Conservation (phyloP, 2,329 filamentous ascomycete genomes). For the Dryadomyces quercivorus region DNA sequence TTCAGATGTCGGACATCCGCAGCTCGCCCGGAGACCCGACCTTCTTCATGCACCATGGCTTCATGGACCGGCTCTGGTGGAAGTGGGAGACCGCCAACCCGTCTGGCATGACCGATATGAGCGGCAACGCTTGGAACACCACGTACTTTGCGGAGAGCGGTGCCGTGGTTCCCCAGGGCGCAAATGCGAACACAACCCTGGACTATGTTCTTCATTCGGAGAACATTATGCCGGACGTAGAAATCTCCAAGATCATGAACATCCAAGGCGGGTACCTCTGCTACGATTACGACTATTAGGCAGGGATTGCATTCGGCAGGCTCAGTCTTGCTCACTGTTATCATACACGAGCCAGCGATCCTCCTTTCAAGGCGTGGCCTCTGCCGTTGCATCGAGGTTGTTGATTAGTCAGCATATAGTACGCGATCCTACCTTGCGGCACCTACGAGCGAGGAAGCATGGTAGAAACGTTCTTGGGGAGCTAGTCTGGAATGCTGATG, state of each 20-base stretch:
- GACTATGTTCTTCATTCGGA: conserved; percentile 10
- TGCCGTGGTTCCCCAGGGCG: not conserved
- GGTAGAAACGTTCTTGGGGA: too few species aligned
- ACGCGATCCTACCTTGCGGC: too few species aligned
- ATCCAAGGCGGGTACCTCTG: conserved; percentile 10
- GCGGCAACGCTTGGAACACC: not conserved
- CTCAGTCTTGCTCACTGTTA: too few species aligned
- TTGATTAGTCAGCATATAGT: too few species aligned
- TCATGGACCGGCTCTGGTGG: conserved; percentile 22
- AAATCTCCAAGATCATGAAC: conserved; percentile 10
- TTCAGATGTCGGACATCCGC: conserved; percentile 20
- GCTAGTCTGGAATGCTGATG: too few species aligned
- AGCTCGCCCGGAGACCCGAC: conserved; percentile 22
- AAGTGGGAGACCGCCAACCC: conserved; percentile 18
- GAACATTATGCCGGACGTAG: conserved; percentile 4
- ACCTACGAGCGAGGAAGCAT: too few species aligned
- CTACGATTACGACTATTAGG: conserved; percentile 9
- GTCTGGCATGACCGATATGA: conserved; percentile 9
- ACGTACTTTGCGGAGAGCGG: not conserved
- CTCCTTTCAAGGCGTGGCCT: too few species aligned
- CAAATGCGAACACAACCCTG: not conserved
- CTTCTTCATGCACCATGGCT: conserved; percentile 23
- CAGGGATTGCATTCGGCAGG: too few species aligned
- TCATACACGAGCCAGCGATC: too few species aligned
- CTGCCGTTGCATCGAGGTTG: too few species aligned